Percentiles rank a stretch among this genome's conserved stretches.
phyloP scores from a whole-genome alignment of 768 basidiomycete genomes.

The Russula foetens region DNA sequence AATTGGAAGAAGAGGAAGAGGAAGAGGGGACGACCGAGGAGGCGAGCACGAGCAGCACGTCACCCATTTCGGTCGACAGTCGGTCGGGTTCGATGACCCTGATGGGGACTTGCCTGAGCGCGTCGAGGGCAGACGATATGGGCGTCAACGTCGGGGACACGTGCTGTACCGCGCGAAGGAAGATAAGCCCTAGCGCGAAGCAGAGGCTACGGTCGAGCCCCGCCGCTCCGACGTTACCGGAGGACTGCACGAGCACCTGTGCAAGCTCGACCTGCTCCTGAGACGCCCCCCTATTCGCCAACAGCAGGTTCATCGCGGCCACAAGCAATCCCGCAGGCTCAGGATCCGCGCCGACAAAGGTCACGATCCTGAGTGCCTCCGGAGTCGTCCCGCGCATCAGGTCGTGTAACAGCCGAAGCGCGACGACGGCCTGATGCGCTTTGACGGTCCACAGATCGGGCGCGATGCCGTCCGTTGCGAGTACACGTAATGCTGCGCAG shows the following conservation, averaged over 20 bases:
- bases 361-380: slow-evolving; percentile 34
- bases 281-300: slow-evolving; percentile 42
- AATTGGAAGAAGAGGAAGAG: not conserved
- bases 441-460: slow-evolving; percentile 25
- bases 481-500: slow-evolving; percentile 45
- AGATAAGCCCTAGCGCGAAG: slow-evolving; percentile 22
- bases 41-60: slow-evolving; percentile 28
- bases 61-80: slow-evolving; percentile 31
- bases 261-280: slow-evolving; percentile 37
- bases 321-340: slow-evolving; percentile 38
- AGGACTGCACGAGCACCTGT: slow-evolving; percentile 24
- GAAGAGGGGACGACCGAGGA: slow-evolving; percentile 13
- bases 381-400: slow-evolving; percentile 35
- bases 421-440: slow-evolving; percentile 43
- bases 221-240: slow-evolving; percentile 11
- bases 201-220: slow-evolving; percentile 24
- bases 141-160: slow-evolving; percentile 1
- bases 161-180: slow-evolving; percentile 25
- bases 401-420: slow-evolving; percentile 42
- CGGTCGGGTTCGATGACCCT: slow-evolving; percentile 16
- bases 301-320: slow-evolving; percentile 36
- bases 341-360: slow-evolving; percentile 33
- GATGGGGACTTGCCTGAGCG: slow-evolving; percentile 11
- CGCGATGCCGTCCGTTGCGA: slow-evolving; percentile 32
- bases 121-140: slow-evolving; percentile 8